Evolutionary conservation across 371 early-diverging fungal species (phyloP), one percentile per base, ranked within the genome.

Genomic region (Smittium mucronatum): DNA sequence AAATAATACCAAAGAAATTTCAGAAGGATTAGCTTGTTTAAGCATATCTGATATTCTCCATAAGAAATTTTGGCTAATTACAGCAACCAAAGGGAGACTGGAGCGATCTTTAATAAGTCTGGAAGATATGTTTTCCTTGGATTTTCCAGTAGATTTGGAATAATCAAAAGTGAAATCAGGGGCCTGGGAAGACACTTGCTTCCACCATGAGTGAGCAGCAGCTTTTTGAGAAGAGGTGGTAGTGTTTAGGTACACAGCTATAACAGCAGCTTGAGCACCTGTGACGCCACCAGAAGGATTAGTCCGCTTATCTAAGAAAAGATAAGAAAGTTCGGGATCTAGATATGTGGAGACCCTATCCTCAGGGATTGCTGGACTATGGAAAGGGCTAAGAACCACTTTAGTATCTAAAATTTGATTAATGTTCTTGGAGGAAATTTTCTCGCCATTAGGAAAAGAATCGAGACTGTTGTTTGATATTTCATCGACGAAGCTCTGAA

Each of bases 1-100:
- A 60, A 86, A 83, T 64, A 87, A 77, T 35, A 93, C 86, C 58
- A 94, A 86, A 68, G 90, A 75, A 63, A 93, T 84, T 70, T 95
- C 95, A 63, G 87, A 81, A 64, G 85, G 83, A 65, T 89, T 89
- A 61, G 90, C 88, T 70, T 87, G 77, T 47, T 71, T 59, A 70
- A 81, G 65, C 34, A 82, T 72, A 67, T 72, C 76, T 64, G 71
- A 73, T 25, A 80, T 73, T 63, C 76, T 76, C 64, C 73, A 64
- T 35, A 78, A 74, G 5, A 79, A 36, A 68, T 81, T 82, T 33
- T 61, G 63, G 16, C 63, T 26, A 16, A 61, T 33, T 11, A 61
- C 63, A 28, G 63, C 64, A 67, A 63, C 15, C n/a, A 28, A 28
- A 28, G 67, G 47, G 28, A 26, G 58, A 28, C 30, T 30, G 17